phyloP scores from a whole-genome alignment of 75 land plant species.

The Cryptomeria japonica region DNA sequence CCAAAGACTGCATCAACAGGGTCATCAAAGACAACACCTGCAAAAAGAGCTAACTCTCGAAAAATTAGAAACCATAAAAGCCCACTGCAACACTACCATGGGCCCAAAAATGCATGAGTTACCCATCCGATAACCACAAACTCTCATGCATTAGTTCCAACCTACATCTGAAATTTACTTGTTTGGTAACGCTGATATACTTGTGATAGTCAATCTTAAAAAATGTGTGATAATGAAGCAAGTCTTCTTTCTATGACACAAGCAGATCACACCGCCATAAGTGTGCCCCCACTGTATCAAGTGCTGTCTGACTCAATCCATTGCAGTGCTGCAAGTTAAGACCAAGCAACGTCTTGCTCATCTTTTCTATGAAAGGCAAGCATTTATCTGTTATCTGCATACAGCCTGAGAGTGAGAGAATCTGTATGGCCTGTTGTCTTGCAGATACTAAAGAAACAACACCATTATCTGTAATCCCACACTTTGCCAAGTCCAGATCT shows the following conservation, averaged over 20 bases:
- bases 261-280: constrained; percentile 26
- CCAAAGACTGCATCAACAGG: constrained; percentile 10
- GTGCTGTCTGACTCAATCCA: constrained; percentile 22
- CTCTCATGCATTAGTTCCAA: constrained; percentile 7
- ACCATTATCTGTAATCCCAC: constrained; percentile 40
- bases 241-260: background rate
- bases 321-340: constrained; percentile 48
- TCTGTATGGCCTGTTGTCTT: constrained; percentile 23
- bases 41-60: constrained; percentile 12
- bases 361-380: constrained; percentile 27
- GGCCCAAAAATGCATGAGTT: background rate
- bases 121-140: background rate
- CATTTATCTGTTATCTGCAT: constrained; percentile 34
- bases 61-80: background rate
- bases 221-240: background rate
- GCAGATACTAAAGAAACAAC: constrained; percentile 23
- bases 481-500: constrained; percentile 46
- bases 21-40: constrained; percentile 5
- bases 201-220: background rate
- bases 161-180: background rate
- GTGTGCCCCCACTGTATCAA: constrained; percentile 19
- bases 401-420: constrained; percentile 40
- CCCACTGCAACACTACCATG: background rate
- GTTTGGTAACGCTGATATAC: background rate
- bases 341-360: constrained; percentile 32